A percentile compares a stretch with the other conserved stretches of the same genome.
These are phyloP conservation scores for Ampelomyces quisqualis DNA, from an alignment of 2,329 filamentous ascomycete genomes.

Conservation along the genomic window DNA sequence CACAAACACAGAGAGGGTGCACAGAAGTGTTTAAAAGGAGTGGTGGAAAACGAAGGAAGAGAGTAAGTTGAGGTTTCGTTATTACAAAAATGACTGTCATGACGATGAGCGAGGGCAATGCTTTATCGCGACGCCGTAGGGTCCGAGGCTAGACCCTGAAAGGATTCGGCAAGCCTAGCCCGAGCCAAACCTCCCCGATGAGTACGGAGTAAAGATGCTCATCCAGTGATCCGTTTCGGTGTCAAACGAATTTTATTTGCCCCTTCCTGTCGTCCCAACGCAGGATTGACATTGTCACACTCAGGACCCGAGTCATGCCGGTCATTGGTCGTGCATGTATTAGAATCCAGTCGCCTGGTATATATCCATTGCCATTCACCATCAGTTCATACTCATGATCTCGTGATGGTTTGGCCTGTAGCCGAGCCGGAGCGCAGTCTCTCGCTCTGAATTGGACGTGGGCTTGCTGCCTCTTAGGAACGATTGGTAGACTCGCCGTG, in stretches of 20 bases:
- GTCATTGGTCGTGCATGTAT: no score
- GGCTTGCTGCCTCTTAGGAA: no score
- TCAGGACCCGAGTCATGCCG: no score
- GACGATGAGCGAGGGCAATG: conserved; percentile 11
- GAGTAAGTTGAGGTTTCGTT: not conserved
- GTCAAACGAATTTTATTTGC: conserved; percentile 4
- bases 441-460: no score
- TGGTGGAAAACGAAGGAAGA: not conserved
- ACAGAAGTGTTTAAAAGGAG: conserved; percentile 1
- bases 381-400: no score
- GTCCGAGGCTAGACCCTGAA: conserved; percentile 10
- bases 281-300: no score
- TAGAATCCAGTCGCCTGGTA: no score
- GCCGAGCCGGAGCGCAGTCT: no score
- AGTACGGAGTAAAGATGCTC: conserved; percentile 4
- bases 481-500: not conserved
- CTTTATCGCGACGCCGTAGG: conserved; percentile 15
- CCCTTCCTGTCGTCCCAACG: conserved; percentile 4
- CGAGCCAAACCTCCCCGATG: conserved; percentile 3
- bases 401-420: no score
- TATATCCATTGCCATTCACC: no score
- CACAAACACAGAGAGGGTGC: not conserved
- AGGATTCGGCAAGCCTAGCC: conserved; percentile 5
- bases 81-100: not conserved
- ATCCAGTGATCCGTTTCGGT: conserved; percentile 5